Conservation (phyloP, 345 rosid species). For the Salix brachista region DNA sequence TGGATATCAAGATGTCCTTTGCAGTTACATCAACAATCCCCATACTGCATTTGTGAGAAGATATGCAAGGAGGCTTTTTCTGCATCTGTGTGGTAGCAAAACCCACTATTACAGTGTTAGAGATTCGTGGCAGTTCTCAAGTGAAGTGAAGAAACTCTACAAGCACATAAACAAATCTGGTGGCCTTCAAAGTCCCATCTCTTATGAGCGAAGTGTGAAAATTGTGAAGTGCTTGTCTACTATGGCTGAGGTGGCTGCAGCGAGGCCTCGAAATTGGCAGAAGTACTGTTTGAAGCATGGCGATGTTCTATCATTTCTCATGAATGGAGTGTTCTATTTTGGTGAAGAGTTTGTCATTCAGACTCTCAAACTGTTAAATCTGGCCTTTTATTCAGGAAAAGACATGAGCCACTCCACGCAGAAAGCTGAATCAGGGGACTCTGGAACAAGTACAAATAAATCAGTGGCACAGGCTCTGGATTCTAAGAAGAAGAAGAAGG, state of each 20-base stretch:
- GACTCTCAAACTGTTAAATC: slow-evolving; percentile 77
- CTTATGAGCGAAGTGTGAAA: slow-evolving; percentile 93
- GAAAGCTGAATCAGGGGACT: slow-evolving; percentile 67
- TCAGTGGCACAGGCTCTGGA: slow-evolving; percentile 61
- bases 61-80: slow-evolving; percentile 95
- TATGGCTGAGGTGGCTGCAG: slow-evolving; percentile 87
- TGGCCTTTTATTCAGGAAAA: slow-evolving; percentile 90
- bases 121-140: slow-evolving; percentile 95
- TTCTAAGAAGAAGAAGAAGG: slow-evolving; percentile 87
- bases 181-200: slow-evolving; percentile 73
- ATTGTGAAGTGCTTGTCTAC: slow-evolving; percentile 83
- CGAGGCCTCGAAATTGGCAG: slow-evolving; percentile 99
- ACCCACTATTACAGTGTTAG: slow-evolving; percentile 91
- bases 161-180: slow-evolving; percentile 90
- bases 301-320: slow-evolving; percentile 74
- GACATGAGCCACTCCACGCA: slow-evolving; percentile 58
- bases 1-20: slow-evolving; percentile 92
- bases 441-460: slow-evolving; percentile 54
- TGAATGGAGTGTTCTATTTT: slow-evolving; percentile 74
- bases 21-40: slow-evolving; percentile 94
- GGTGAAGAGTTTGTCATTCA: slow-evolving; percentile 91
- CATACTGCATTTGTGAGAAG: slow-evolving; percentile 92
- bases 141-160: slow-evolving; percentile 72
- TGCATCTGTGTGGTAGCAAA: slow-evolving; percentile 96
- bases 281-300: slow-evolving; percentile 85